Base-by-base conservation (phyloP, 176 grass and related monocot species). In the Oryza rufipogon region DNA sequence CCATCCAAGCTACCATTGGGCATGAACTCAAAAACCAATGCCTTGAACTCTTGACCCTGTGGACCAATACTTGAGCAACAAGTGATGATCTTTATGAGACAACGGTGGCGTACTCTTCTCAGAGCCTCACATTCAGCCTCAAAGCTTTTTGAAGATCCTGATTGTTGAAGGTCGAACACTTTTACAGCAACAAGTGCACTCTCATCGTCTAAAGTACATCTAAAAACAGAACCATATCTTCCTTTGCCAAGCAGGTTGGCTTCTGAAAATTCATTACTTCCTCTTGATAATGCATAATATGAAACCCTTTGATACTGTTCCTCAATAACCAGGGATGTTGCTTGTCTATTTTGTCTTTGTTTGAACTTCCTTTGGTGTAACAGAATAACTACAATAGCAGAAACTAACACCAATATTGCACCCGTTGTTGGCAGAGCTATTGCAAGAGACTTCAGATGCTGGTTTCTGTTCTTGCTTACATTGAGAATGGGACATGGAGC, bases 21-120 rank as follows among this genome's bases (percentile, higher is more conserved):
- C 86, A 83, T 83, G 28, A 71, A 64, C 26, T 82, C 86, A 38
- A 87, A 71, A 5, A 87, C 72, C 47, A 87, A 16, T 38, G 80
- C 80, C 56, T 68, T 78, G 58, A 90, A 86, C 25, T 86, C 83
- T 38, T 82, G 23, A 13, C 88, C 83, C 20, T 80, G 80, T 32
- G 25, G 61, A 4, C 86, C 39, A 9, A 79, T 64, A 63, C 84
- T 82, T 22, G 56, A 86, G 63, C 84, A 90, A 1, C 78, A 77
- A 39, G 84, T 83, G 28, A 90, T 17, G 12, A 83, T 86, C 60
- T 83, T 82, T 68, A 86, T 19, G 26, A 90, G 83, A 49, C 84
- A 82, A 16, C 79, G 66, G 22, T 90, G 88, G 3, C 74, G 75
- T n/a, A 75, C 74, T 54, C 56, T 83, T 79, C 68, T 73, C 14